Conservation (phyloP, 2,329 filamentous ascomycete genomes). For the Verticillium alfalfae region DNA sequence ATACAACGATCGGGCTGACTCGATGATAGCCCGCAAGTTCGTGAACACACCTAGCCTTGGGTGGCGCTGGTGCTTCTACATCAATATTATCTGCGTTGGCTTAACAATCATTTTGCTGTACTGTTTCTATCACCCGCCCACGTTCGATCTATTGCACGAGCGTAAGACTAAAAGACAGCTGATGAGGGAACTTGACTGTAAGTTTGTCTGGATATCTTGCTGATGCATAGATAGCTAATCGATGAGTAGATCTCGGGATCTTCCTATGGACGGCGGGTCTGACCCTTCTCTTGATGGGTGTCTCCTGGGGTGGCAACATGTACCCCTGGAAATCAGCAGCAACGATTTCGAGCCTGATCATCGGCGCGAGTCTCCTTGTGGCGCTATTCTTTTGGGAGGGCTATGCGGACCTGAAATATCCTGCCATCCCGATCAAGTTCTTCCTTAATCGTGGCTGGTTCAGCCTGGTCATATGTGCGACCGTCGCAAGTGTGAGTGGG, state of each 20-base stretch:
- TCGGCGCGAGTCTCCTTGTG: slow-evolving; percentile 25
- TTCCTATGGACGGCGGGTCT: slow-evolving; percentile 38
- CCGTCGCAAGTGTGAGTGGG: slow-evolving; percentile 23
- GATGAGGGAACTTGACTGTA: slow-evolving; percentile 30
- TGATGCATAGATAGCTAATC: background rate
- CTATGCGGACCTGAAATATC: slow-evolving; percentile 27
- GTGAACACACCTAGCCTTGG: slow-evolving; percentile 25
- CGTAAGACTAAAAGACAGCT: slow-evolving; percentile 4
- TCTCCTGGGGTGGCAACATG: slow-evolving; percentile 36
- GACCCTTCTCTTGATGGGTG: slow-evolving; percentile 37
- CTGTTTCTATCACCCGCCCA: slow-evolving; percentile 34
- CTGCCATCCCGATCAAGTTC: slow-evolving; percentile 28
- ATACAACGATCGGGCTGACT: background rate
- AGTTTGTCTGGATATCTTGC: slow-evolving; percentile 29
- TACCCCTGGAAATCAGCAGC: slow-evolving; percentile 36
- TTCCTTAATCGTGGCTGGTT: slow-evolving; percentile 24
- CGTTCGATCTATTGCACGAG: slow-evolving; percentile 1
- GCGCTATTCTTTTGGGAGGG: slow-evolving; percentile 29
- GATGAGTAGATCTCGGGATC: slow-evolving; percentile 24
- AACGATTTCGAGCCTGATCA: slow-evolving; percentile 29
- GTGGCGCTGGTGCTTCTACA: slow-evolving; percentile 35
- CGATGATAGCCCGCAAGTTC: slow-evolving; percentile 22
- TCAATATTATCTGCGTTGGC: slow-evolving; percentile 27
- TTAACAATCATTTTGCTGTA: slow-evolving; percentile 26
- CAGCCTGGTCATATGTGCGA: slow-evolving; percentile 17